Evolutionary conservation across 371 early-diverging fungal genomes (phyloP).

Genomic region (Syncephalastrum racemosum): DNA sequence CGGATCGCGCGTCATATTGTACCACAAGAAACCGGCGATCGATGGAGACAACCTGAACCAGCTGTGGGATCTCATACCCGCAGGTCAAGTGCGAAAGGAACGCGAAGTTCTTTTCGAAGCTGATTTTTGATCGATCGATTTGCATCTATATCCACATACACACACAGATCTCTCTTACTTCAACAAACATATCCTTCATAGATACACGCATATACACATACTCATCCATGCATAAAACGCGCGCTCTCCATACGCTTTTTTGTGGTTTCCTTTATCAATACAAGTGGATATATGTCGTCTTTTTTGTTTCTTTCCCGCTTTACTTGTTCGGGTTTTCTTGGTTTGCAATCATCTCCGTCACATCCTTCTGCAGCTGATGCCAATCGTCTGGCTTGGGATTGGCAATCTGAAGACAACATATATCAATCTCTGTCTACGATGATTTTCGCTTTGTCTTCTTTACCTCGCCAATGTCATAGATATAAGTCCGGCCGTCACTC

Average conservation of each 20-base stretch:
- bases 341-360: constrained; percentile 64
- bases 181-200: no score
- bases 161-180: no score
- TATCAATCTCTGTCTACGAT: neutral
- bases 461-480: constrained; percentile 92
- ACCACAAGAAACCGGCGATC: constrained; percentile 30
- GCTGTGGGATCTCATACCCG: constrained; percentile 48
- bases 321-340: constrained; percentile 42
- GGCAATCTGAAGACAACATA: constrained; percentile 45
- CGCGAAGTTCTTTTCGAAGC: constrained; percentile 50
- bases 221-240: no score
- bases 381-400: constrained; percentile 68
- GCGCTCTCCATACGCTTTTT: no score
- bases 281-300: no score
- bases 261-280: no score
- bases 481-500: constrained; percentile 83
- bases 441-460: neutral
- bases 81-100: constrained; percentile 40
- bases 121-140: constrained; percentile 18
- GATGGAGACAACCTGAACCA: constrained; percentile 30
- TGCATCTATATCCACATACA: no score
- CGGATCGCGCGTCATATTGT: constrained; percentile 36
- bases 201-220: no score
- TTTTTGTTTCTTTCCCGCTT: neutral
- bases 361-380: constrained; percentile 64